A percentile compares a stretch with the other conserved stretches of the same genome.
phyloP scores from a whole-genome alignment of 2,329 filamentous ascomycete genomes.

The Parafenestella ontariensis region DNA sequence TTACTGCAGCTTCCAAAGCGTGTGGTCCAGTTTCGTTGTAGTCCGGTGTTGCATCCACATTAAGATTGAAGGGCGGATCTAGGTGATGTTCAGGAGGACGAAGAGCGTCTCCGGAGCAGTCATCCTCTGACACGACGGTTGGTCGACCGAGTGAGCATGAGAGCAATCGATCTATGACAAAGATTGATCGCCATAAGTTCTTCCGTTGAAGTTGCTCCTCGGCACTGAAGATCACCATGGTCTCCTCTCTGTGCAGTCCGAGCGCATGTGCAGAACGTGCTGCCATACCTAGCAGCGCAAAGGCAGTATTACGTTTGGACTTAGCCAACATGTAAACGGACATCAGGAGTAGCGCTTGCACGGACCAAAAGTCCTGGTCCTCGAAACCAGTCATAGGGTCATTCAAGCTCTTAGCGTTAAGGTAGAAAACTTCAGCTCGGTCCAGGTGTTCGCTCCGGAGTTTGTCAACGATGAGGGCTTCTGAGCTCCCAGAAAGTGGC shows the following conservation, averaged over 20 bases:
- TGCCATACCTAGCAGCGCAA: constrained; percentile 67
- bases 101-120: constrained; percentile 62
- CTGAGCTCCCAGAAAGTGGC: constrained; percentile 57
- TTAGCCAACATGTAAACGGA: constrained; percentile 68
- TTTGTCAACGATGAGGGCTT: constrained; percentile 60
- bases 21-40: constrained; percentile 47
- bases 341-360: constrained; percentile 70
- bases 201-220: constrained; percentile 59
- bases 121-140: constrained; percentile 66
- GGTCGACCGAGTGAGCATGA: constrained; percentile 69
- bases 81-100: constrained; percentile 36
- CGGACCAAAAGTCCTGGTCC: constrained; percentile 69
- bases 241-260: constrained; percentile 68
- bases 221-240: constrained; percentile 60
- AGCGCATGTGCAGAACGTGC: constrained; percentile 68
- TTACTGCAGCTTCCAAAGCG: constrained; percentile 63
- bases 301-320: constrained; percentile 69
- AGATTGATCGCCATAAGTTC: constrained; percentile 70
- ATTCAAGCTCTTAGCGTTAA: constrained; percentile 63
- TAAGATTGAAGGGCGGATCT: constrained; percentile 24
- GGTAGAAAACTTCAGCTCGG: constrained; percentile 68
- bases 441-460: constrained; percentile 58
- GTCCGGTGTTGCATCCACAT: constrained; percentile 16
- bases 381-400: constrained; percentile 62
- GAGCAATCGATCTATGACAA: constrained; percentile 69